phyloP scores from a whole-genome alignment of 768 basidiomycete species.

The Dioszegia hungarica region DNA sequence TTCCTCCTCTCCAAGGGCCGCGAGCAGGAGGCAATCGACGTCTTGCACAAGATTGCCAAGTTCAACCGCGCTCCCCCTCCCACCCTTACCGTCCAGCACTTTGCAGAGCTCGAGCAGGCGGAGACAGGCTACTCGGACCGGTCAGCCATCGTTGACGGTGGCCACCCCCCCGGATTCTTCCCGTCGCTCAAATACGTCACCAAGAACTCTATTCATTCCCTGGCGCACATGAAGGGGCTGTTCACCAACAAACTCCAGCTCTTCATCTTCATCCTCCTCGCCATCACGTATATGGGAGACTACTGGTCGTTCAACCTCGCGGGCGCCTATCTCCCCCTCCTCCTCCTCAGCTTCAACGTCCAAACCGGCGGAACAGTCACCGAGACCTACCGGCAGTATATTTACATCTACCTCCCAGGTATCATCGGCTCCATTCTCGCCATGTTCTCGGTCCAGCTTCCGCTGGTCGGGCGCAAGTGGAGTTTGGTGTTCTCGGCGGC shows the following conservation, averaged over 20 bases:
- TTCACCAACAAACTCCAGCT: slow-evolving; percentile 46
- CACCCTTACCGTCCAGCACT: slow-evolving; percentile 45
- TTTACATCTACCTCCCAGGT: slow-evolving; percentile 45
- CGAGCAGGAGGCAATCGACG: slow-evolving; percentile 57
- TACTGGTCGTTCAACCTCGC: slow-evolving; percentile 47
- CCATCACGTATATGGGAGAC: slow-evolving; percentile 44
- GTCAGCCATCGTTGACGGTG: neutral
- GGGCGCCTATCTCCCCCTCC: slow-evolving; percentile 46
- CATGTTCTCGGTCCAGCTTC: slow-evolving; percentile 38
- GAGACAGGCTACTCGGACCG: slow-evolving; percentile 9
- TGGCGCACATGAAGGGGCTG: slow-evolving; percentile 47
- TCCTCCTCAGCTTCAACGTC: slow-evolving; percentile 44
- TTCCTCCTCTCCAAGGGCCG: slow-evolving; percentile 59
- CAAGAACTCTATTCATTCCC: slow-evolving; percentile 12
- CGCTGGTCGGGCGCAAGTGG: slow-evolving; percentile 41
- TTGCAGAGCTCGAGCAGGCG: slow-evolving; percentile 43
- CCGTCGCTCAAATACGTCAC: slow-evolving; percentile 16
- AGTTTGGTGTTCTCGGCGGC: slow-evolving; percentile 33
- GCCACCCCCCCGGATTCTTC: neutral
- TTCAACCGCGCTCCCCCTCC: slow-evolving; percentile 48
- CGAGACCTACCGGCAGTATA: slow-evolving; percentile 48
- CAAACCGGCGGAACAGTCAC: slow-evolving; percentile 29
- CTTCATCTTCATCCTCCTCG: slow-evolving; percentile 39
- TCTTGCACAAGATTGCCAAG: slow-evolving; percentile 48
- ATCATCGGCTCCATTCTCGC: slow-evolving; percentile 42